Percentiles rank a stretch among this genome's conserved stretches.
phyloP scores from a whole-genome alignment of 2,329 filamentous ascomycete genomes.

The Myriosclerotinia duriaeana region DNA sequence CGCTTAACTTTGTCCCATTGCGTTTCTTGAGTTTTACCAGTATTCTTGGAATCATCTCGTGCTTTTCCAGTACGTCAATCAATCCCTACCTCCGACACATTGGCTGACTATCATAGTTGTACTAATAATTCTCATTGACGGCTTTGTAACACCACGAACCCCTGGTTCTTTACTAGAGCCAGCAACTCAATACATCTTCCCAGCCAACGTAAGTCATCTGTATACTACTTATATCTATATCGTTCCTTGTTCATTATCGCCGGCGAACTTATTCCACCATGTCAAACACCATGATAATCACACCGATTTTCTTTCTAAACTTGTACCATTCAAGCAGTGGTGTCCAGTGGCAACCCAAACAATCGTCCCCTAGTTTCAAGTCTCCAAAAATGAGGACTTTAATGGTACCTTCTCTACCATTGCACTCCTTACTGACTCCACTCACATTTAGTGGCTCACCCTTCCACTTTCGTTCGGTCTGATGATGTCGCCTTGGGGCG shows the following conservation, averaged over 20 bases:
- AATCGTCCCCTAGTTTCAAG: neutral
- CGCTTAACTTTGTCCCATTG: constrained; percentile 81
- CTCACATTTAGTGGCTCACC: constrained; percentile 60
- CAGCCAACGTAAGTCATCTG: constrained; percentile 53
- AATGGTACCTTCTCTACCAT: neutral
- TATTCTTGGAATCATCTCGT: constrained; percentile 87
- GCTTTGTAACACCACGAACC: constrained; percentile 73
- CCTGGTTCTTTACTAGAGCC: constrained; percentile 85
- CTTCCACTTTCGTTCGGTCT: constrained; percentile 86
- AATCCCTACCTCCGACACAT: neutral
- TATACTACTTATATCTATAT: neutral
- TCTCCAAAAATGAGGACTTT: neutral
- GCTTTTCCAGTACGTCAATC: constrained; percentile 72
- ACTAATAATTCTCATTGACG: constrained; percentile 79
- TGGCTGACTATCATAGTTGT: constrained; percentile 59
- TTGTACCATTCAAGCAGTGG: neutral
- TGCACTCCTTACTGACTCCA: neutral
- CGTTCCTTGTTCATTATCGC: neutral
- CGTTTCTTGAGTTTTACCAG: constrained; percentile 85
- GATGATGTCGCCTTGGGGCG: constrained; percentile 79
- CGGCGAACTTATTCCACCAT: neutral
- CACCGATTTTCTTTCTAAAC: neutral
- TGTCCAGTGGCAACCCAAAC: neutral
- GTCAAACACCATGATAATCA: neutral
- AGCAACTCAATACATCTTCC: constrained; percentile 77